phyloP scores from a whole-genome alignment of 805 yeast species.

The Ogataea neopini region DNA sequence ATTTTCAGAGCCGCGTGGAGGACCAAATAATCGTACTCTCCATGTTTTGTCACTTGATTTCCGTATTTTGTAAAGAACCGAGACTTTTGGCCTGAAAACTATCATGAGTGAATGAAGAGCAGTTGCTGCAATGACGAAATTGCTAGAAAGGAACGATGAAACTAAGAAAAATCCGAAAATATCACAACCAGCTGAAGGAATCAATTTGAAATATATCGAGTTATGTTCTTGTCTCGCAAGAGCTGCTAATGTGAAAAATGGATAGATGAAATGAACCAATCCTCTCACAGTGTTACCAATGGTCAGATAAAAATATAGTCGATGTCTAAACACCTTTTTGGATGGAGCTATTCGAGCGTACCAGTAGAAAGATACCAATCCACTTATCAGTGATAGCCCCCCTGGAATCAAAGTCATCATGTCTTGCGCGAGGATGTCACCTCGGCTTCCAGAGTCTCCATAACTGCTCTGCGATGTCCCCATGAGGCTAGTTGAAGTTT shows the following conservation, averaged over 20 bases:
- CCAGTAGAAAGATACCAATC: conserved; percentile 22
- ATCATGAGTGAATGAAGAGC: conserved; percentile 22
- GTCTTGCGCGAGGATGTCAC: conserved; percentile 10
- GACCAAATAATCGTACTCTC: not conserved
- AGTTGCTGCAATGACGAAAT: conserved; percentile 18
- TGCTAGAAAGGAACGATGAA: conserved; percentile 18
- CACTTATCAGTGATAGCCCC: conserved; percentile 15
- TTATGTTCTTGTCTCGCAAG: conserved; percentile 4
- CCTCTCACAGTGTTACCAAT: conserved; percentile 15
- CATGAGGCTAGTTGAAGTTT: not conserved
- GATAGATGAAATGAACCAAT: conserved; percentile 16
- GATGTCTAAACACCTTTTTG: conserved; percentile 19
- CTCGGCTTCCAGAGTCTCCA: conserved; percentile 2
- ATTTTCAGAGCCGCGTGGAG: not conserved
- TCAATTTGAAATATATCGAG: conserved; percentile 8
- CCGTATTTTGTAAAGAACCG: conserved; percentile 7
- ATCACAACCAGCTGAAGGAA: conserved; percentile 19
- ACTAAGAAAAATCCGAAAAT: conserved; percentile 22
- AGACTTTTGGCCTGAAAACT: conserved; percentile 12
- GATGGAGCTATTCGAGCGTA: conserved; percentile 18
- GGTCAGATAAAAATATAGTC: conserved; percentile 17
- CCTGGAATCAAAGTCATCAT: conserved; percentile 18
- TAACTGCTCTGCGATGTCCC: not conserved
- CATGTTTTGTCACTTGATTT: conserved; percentile 3
- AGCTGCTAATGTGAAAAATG: conserved; percentile 16